Percentiles rank a stretch among this genome's conserved stretches.
Evolutionary conservation across 1,284 basidiomycete genomes (phyloP).

Genomic region (Boletellus sp.): DNA sequence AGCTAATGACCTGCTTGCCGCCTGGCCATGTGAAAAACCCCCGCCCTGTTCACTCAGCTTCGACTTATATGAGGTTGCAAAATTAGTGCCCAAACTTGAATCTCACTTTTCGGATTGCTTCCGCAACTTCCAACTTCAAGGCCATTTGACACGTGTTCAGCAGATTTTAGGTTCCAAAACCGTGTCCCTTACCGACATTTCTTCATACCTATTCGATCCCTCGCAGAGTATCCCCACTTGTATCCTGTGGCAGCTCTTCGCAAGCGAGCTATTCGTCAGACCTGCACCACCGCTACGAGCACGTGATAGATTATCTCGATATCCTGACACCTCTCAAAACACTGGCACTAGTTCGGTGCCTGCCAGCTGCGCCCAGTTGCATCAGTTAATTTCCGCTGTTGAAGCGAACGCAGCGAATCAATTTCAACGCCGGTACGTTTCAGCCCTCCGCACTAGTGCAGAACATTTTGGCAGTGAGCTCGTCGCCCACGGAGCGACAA

Average conservation of each 20-base stretch:
- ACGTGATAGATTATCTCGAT: too few relatives aligned
- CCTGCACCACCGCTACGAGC: background rate
- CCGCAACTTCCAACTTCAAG: slow-evolving; percentile 14
- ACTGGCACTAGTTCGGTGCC: too few relatives aligned
- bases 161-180: slow-evolving; percentile 5
- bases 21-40: slow-evolving; percentile 4
- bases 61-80: slow-evolving; percentile 3
- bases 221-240: too few relatives aligned
- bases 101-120: slow-evolving; percentile 10
- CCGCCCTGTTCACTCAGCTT: slow-evolving; percentile 1
- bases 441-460: background rate
- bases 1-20: background rate
- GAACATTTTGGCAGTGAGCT: slow-evolving; percentile 9
- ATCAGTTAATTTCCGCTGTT: slow-evolving; percentile 3
- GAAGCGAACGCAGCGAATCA: background rate
- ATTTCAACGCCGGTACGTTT: too few relatives aligned
- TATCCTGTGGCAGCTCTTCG: background rate
- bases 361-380: background rate
- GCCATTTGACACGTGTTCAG: slow-evolving; percentile 9
- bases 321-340: too few relatives aligned
- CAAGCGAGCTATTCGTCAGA: slow-evolving; percentile 2
- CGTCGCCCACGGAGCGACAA: too few relatives aligned
- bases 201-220: too few relatives aligned
- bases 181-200: background rate
- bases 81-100: background rate